These are phyloP conservation scores for Isoetes taiwanensis DNA, from an alignment of 75 land plant species.

Conservation along the genomic window DNA sequence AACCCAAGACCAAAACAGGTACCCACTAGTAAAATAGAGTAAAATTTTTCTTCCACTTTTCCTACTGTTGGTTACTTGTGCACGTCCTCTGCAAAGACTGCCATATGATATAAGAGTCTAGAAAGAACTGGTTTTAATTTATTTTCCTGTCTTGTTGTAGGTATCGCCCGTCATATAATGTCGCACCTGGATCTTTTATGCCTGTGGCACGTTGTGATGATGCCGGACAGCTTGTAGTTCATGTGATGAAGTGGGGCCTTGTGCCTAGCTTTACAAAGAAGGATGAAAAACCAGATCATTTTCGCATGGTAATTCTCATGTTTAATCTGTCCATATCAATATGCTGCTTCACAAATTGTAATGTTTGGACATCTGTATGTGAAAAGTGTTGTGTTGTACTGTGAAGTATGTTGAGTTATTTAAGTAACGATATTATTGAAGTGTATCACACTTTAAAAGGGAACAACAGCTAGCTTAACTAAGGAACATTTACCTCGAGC, in stretches of 20 bases:
- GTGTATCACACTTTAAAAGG: no score
- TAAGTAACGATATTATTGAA: no score
- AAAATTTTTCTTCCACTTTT: background rate
- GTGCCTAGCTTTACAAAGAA: constrained; percentile 92
- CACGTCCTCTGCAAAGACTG: background rate
- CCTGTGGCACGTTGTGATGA: constrained; percentile 44
- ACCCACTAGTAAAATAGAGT: background rate
- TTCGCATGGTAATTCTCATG: constrained; percentile 65
- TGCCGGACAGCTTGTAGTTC: constrained; percentile 40
- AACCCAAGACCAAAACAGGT: background rate
- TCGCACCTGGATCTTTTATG: constrained; percentile 63
- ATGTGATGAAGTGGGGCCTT: constrained; percentile 93
- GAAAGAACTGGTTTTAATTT: background rate
- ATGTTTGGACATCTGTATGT: no score
- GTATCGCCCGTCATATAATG: constrained; percentile 73
- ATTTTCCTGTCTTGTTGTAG: constrained; percentile 21
- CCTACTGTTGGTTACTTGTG: background rate
- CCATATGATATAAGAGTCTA: background rate
- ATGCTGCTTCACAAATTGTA: no score
- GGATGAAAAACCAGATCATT: constrained; percentile 70
- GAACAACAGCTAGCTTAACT: no score
- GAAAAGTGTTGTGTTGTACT: no score
- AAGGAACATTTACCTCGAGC: no score
- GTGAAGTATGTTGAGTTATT: no score
- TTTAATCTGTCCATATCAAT: no score